phyloP scores from a whole-genome alignment of 345 rosid species.

The Rhodamnia rubescens region DNA sequence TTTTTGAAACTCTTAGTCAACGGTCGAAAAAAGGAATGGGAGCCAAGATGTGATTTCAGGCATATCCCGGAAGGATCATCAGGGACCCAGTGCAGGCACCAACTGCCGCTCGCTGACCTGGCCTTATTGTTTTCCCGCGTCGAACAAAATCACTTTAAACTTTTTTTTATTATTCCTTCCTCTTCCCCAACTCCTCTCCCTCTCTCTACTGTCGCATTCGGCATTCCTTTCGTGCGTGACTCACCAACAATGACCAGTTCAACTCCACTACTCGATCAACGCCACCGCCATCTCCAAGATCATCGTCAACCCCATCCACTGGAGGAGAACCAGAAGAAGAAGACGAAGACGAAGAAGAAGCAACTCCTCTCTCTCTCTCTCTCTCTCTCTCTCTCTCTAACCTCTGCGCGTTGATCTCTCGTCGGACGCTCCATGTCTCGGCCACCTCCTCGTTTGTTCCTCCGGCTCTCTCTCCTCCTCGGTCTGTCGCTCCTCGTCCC shows the following conservation, averaged over 20 bases:
- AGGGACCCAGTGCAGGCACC: neutral
- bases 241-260: conserved; percentile 38
- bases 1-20: neutral
- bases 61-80: neutral
- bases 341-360: neutral
- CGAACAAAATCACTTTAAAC: neutral
- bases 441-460: neutral
- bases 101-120: conserved; percentile 13
- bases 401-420: neutral
- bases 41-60: neutral
- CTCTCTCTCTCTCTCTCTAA: neutral
- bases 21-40: neutral
- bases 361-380: neutral
- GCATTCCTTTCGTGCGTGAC: conserved; percentile 37
- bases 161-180: conserved; percentile 23
- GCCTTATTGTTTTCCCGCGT: conserved; percentile 40
- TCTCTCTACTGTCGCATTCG: neutral
- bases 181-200: conserved; percentile 21
- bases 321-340: neutral
- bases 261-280: conserved; percentile 11
- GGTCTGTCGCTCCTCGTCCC: neutral
- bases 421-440: neutral
- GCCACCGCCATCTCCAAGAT: neutral
- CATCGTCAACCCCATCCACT: conserved; percentile 5
- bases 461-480: conserved; percentile 6